phyloP scores from a whole-genome alignment of 2,329 filamentous ascomycete genomes.

The Alternaria incomplexa region DNA sequence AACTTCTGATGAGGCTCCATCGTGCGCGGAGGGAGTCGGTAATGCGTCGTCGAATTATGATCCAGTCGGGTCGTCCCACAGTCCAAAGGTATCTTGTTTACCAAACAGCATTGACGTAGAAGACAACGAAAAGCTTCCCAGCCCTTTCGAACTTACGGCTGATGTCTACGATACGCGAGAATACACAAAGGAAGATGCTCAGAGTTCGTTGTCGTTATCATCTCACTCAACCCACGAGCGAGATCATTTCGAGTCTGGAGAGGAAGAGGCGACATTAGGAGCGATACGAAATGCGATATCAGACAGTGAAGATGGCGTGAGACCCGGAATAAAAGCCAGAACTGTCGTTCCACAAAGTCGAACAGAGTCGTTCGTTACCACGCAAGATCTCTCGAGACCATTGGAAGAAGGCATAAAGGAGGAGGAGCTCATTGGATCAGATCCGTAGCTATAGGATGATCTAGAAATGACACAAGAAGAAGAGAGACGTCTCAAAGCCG shows the following conservation, averaged over 20 bases:
- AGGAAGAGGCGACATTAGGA: background rate
- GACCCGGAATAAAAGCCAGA: background rate
- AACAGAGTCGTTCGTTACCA: background rate
- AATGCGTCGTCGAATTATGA: background rate
- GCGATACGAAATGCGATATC: background rate
- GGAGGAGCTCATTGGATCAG: background rate
- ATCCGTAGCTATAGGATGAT: background rate
- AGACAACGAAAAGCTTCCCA: background rate
- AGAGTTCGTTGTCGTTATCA: background rate
- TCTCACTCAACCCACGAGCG: background rate
- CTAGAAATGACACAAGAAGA: background rate
- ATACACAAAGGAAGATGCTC: background rate
- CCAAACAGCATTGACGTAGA: background rate
- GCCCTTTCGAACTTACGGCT: background rate
- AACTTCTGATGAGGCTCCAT: background rate
- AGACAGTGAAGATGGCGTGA: background rate
- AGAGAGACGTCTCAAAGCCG: background rate
- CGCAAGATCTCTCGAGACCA: background rate
- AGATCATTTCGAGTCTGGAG: background rate
- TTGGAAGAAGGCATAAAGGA: background rate
- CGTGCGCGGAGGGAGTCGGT: background rate
- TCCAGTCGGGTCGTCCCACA: background rate
- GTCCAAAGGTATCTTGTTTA: background rate
- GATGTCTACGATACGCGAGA: background rate
- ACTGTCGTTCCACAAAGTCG: background rate